Evolutionary conservation across 768 basidiomycete genomes (phyloP), one percentile per base, ranked within the genome.

Genomic region (Cystofilobasidium ferigula): DNA sequence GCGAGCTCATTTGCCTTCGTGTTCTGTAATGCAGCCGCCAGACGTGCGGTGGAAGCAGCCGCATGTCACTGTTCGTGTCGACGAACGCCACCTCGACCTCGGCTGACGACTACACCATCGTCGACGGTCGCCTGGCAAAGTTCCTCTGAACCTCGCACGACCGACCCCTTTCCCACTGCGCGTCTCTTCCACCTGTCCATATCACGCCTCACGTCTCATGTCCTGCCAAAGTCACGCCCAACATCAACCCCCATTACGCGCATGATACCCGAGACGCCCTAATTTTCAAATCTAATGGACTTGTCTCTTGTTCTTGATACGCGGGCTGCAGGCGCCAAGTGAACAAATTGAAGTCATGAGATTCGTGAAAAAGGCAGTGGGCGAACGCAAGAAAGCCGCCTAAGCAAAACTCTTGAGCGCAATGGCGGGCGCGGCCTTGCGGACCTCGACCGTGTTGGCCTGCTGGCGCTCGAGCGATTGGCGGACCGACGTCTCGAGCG

Each of bases 401-500:
- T 24, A 58, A 6, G 35, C 38, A 22, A 60, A 60, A 38, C 38
- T 60, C 38, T 45, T 60, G 38, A 60, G 43, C 18, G 58, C 58
- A n/a, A 60, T 60, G 10, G 58, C 58, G 26, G 58, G 58, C 26
- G 58, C 58, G 10, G 58, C 40, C 40, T 60, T 60, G 20, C 58
- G 38, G 8, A 42, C 43, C 20, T 60, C 58, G 20, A 38, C 58
- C 34, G 26, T 60, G 6, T 2, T 40, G 7, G 58, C 35, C 30
- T 47, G 45, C 48, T 62, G 45, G 35, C 26, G 34, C 2, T n/a
- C 71, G 24, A 93, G 81, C 5, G 86, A 85, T 61, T 85, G 84
- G 68, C 92, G 81, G 58, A 95, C 82, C 0, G 87, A 85, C 51
- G 81, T 79, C 74, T 97, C 93, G 60, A 97, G 74, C 28, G 81